Base-by-base conservation (phyloP, 1,284 basidiomycete species). In the Lentinula novae-zelandiae region DNA sequence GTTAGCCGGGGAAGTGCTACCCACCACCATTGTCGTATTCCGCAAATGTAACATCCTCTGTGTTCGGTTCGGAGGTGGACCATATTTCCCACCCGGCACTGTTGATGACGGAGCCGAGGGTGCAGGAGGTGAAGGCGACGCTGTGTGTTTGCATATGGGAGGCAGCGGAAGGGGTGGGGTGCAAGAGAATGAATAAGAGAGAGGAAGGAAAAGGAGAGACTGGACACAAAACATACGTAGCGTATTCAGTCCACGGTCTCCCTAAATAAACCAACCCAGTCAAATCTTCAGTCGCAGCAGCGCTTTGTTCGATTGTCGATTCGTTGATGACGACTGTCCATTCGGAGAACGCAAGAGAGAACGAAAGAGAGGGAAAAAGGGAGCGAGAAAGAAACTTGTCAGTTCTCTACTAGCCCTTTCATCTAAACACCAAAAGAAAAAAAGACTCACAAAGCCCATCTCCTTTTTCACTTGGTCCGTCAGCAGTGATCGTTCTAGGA, bases 401-500 rank as follows among this genome's bases (percentile, higher is more conserved):
- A 27, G 27, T 27, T 4, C 27, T 27, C 27, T 27, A 3, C 27
- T 27, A 27, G 3, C 27, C 27, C 27, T 4, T 27, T 27, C 27
- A 27, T 27, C 27, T 17, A 27, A 27, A 27, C 27, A 27, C 27
- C 27, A 27, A 0, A 10, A 44, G 10, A 13, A 2, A 9, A 20
- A 27, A 22, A 17, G 17, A 49, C 27, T 56, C 17, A 44, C 54
- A 56, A 34, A 56, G 33, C 2, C 54, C 46, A 58, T 63, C 63
- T 2, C 62, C 34, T 20, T 62, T 44, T 46, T 53, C 62, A 17
- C 60, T 58, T 8, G 69, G 67, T 13, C 73, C 73, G 56, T 67
- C 65, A 0, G 72, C 73, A 3, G 73, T 75, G 27, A 74, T 70
- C 7, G 64, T 62, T 7, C 73, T 72, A 10, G 67, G 63, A n/a